Percentiles rank a stretch among this genome's conserved stretches.
Conservation (phyloP, 495 filamentous ascomycete species). For the Neurospora hispaniola region DNA sequence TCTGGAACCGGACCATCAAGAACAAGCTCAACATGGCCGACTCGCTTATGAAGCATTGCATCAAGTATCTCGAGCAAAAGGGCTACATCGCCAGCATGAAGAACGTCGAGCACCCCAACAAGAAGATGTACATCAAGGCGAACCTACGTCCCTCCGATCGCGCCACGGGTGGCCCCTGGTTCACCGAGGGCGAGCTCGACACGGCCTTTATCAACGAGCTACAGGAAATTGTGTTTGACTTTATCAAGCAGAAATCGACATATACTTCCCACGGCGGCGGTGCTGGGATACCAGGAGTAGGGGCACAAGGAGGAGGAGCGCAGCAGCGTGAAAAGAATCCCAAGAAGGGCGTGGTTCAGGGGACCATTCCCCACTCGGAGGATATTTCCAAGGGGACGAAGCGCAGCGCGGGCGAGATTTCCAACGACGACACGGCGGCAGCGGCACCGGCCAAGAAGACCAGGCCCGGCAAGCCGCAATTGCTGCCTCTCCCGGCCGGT, state of each 20-base stretch:
- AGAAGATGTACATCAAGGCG: conserved; percentile 78
- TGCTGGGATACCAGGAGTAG: not conserved
- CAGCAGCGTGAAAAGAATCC: conserved; percentile 19
- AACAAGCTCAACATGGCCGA: conserved; percentile 67
- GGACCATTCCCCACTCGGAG: conserved; percentile 13
- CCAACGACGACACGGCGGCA: conserved; percentile 23
- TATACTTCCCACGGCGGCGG: conserved; percentile 24
- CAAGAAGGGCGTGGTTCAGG: conserved; percentile 35
- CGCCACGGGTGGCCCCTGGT: conserved; percentile 88
- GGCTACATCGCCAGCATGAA: conserved; percentile 48
- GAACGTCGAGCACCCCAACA: conserved; percentile 51
- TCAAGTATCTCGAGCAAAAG: conserved; percentile 65
- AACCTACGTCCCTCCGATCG: conserved; percentile 70
- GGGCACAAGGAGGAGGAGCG: conserved; percentile 18
- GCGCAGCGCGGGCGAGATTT: conserved; percentile 33
- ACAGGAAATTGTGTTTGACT: conserved; percentile 54
- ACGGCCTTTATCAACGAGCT: conserved; percentile 70
- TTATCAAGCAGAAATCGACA: conserved; percentile 60
- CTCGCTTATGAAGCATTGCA: conserved; percentile 56
- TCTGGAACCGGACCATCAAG: conserved; percentile 78
- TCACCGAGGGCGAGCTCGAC: conserved; percentile 69
- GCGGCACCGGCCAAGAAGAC: conserved; percentile 7
- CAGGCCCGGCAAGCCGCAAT: conserved; percentile 17
- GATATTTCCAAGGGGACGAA: conserved; percentile 31
- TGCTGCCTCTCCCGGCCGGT: conserved; percentile 55